These are phyloP conservation scores for Castanopsis chinensis DNA, from an alignment of 306 rosid genomes.

Conservation along the genomic window DNA sequence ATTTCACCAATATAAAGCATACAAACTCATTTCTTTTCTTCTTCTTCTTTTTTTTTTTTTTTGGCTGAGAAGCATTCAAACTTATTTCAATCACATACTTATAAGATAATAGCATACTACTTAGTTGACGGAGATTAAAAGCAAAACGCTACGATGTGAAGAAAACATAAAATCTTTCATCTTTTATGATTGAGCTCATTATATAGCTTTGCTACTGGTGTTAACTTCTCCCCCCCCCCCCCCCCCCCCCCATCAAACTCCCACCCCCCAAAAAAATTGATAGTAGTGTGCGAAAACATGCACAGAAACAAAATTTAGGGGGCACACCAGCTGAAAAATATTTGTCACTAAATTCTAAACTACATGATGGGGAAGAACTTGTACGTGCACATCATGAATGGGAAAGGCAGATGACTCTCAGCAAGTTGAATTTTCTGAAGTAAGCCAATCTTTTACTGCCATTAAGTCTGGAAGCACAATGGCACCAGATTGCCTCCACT, in stretches of 20 bases:
- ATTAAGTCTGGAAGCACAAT: constrained; percentile 67
- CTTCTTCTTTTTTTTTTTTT: too few relatives aligned
- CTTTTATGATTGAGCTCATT: not conserved
- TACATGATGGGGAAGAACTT: not conserved
- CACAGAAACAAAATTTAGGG: not conserved
- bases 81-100: too few relatives aligned
- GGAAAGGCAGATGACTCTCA: constrained; percentile 1
- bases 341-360: not conserved
- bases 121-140: too few relatives aligned
- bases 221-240: not conserved
- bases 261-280: too few relatives aligned
- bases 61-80: too few relatives aligned
- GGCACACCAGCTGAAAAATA: not conserved
- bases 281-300: too few relatives aligned
- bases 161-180: not conserved
- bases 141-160: not conserved
- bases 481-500: constrained; percentile 80
- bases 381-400: not conserved
- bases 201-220: not conserved
- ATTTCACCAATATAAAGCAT: too few relatives aligned
- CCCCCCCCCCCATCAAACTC: too few relatives aligned
- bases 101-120: too few relatives aligned
- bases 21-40: too few relatives aligned
- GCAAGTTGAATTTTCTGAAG: constrained; percentile 46
- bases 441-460: constrained; percentile 60